Percentiles rank a stretch among this genome's conserved stretches.
Conservation (phyloP, 139 green algal species). For the Mesotaenium endlicherianum region DNA sequence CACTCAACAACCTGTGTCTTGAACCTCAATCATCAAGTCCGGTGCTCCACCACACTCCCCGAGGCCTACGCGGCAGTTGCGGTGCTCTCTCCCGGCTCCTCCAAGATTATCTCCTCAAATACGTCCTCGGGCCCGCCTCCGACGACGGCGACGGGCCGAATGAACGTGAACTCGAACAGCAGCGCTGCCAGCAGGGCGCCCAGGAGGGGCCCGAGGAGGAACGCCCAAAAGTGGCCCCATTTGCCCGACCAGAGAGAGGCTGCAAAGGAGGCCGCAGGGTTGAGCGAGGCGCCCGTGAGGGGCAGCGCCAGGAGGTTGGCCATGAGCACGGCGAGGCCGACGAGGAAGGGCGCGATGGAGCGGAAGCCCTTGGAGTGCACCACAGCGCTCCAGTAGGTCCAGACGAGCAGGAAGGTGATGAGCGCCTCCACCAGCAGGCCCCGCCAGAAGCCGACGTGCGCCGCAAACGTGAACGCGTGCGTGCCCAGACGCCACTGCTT, state of each 20-base stretch:
- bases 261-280: conserved; percentile 18
- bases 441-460: not conserved
- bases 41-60: too few species aligned
- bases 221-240: conserved; percentile 21
- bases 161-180: conserved; percentile 15
- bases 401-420: conserved; percentile 6
- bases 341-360: conserved; percentile 11
- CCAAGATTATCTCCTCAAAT: conserved; percentile 1
- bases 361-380: not conserved
- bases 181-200: not conserved
- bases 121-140: not conserved
- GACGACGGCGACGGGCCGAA: not conserved
- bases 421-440: not conserved
- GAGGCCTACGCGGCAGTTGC: too few species aligned
- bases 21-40: too few species aligned
- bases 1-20: too few species aligned
- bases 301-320: conserved; percentile 14
- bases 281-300: conserved; percentile 27
- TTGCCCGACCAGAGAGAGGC: conserved; percentile 6
- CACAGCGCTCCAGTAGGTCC: not conserved
- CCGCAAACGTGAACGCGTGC: not conserved
- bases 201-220: not conserved
- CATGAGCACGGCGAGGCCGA: conserved; percentile 28
- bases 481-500: not conserved
- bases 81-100: too few species aligned